Conservation (phyloP, 768 basidiomycete genomes). For the Arthromyces matolae region DNA sequence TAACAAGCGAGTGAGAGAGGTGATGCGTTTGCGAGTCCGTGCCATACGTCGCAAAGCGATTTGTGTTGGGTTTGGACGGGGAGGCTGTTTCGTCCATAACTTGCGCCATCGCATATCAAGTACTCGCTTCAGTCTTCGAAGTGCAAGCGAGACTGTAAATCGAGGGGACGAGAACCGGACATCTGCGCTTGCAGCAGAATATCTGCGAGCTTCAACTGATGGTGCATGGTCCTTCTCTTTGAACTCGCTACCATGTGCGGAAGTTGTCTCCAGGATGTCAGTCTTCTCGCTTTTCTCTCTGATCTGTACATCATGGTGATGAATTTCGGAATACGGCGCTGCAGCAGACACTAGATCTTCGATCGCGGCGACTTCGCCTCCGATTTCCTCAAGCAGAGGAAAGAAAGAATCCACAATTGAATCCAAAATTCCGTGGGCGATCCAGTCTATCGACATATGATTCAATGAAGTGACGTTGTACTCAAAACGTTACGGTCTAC, state of each 20-base stretch:
- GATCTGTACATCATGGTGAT: neutral
- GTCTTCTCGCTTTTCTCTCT: too few relatives aligned
- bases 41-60: conserved; percentile 75
- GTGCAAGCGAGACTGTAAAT: conserved; percentile 30
- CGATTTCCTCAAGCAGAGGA: conserved; percentile 77
- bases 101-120: conserved; percentile 22
- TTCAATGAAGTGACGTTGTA: neutral
- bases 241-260: neutral
- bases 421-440: conserved; percentile 88
- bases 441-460: conserved; percentile 70
- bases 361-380: conserved; percentile 73
- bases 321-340: neutral
- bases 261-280: too few relatives aligned
- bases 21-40: conserved; percentile 71
- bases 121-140: conserved; percentile 34
- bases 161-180: conserved; percentile 31
- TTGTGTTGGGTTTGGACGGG: conserved; percentile 32
- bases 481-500: conserved; percentile 11
- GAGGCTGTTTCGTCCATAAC: conserved; percentile 14
- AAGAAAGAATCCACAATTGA: conserved; percentile 94
- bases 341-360: conserved; percentile 62
- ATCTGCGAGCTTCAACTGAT: conserved; percentile 13
- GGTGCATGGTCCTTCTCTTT: neutral
- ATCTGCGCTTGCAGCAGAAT: conserved; percentile 16
- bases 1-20: conserved; percentile 70